Conservation (phyloP, 352 stramenopile genomes). For the Phytophthora ohioensis region DNA sequence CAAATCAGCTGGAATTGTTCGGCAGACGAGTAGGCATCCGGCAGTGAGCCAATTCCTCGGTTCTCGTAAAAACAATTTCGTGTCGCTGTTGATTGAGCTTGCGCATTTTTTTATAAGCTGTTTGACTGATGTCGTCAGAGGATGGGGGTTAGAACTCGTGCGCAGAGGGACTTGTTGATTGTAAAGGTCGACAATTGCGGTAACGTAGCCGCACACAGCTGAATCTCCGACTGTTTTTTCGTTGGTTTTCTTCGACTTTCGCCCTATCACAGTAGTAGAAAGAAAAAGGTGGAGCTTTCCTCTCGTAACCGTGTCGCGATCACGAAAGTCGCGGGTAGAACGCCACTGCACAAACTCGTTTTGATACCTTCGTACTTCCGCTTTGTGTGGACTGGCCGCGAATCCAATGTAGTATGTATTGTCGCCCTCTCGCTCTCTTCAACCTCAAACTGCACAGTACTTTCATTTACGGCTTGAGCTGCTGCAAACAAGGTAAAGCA, state of each 20-base stretch:
- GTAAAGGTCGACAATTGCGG: conserved; percentile 19
- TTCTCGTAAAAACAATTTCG: conserved; percentile 17
- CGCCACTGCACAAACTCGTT: conserved; percentile 25
- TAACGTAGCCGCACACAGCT: conserved; percentile 17
- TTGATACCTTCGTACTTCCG: conserved; percentile 20
- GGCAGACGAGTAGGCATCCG: neutral
- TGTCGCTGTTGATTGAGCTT: conserved; percentile 18
- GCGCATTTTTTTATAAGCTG: conserved; percentile 22
- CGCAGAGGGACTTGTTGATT: conserved; percentile 16
- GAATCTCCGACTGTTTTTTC: conserved; percentile 8
- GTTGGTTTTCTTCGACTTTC: conserved; percentile 24
- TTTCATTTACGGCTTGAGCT: neutral
- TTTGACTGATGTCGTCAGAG: conserved; percentile 13
- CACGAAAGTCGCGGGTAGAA: neutral
- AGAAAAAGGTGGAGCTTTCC: conserved; percentile 25
- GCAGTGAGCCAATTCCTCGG: conserved; percentile 13
- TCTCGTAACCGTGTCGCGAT: conserved; percentile 10
- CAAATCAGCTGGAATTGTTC: conserved; percentile 9
- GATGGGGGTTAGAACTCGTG: conserved; percentile 19
- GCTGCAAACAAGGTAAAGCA: neutral
- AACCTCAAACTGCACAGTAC: conserved; percentile 7
- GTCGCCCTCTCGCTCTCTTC: conserved; percentile 19
- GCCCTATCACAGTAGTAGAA: neutral
- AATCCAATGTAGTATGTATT: conserved; percentile 16
- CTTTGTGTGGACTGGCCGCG: conserved; percentile 15